phyloP scores from a whole-genome alignment of 495 filamentous ascomycete species.

The Aspergillus saccharolyticus region DNA sequence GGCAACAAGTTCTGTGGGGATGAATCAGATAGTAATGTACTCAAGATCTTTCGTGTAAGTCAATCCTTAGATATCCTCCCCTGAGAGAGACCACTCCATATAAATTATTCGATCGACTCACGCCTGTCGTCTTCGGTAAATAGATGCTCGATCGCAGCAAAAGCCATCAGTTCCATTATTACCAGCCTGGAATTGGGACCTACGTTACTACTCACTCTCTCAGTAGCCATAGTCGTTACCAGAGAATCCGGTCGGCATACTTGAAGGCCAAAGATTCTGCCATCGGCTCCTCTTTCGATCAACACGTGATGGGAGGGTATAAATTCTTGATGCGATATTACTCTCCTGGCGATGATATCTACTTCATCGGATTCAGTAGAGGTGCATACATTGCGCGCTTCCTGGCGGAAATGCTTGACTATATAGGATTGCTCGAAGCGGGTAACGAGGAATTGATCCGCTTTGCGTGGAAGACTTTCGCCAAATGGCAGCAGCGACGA shows the following conservation, averaged over 20 bases:
- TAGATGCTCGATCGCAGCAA: slow-evolving; percentile 54
- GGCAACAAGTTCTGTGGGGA: slow-evolving; percentile 83
- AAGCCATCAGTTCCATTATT: slow-evolving; percentile 41
- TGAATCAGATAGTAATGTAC: slow-evolving; percentile 78
- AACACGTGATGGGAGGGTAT: slow-evolving; percentile 75
- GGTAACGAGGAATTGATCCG: slow-evolving; percentile 76
- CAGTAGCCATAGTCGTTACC: slow-evolving; percentile 57
- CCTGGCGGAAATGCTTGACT: slow-evolving; percentile 76
- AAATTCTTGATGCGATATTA: slow-evolving; percentile 83
- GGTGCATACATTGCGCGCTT: slow-evolving; percentile 77
- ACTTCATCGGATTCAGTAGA: slow-evolving; percentile 72
- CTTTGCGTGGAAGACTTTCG: slow-evolving; percentile 82
- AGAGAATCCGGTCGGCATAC: slow-evolving; percentile 69
- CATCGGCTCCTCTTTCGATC: slow-evolving; percentile 75
- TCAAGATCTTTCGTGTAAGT: slow-evolving; percentile 71
- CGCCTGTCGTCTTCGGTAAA: background rate
- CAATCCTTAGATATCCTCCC: background rate
- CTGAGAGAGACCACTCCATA: background rate
- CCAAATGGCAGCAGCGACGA: slow-evolving; percentile 72
- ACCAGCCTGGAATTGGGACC: slow-evolving; percentile 73
- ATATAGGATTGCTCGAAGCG: slow-evolving; percentile 64
- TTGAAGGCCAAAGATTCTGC: slow-evolving; percentile 81
- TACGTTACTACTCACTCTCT: slow-evolving; percentile 67
- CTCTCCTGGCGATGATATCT: slow-evolving; percentile 64
- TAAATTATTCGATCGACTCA: background rate